Evolutionary conservation across 331 rosid genomes (phyloP).

Genomic region (Pyrus hybrid): DNA sequence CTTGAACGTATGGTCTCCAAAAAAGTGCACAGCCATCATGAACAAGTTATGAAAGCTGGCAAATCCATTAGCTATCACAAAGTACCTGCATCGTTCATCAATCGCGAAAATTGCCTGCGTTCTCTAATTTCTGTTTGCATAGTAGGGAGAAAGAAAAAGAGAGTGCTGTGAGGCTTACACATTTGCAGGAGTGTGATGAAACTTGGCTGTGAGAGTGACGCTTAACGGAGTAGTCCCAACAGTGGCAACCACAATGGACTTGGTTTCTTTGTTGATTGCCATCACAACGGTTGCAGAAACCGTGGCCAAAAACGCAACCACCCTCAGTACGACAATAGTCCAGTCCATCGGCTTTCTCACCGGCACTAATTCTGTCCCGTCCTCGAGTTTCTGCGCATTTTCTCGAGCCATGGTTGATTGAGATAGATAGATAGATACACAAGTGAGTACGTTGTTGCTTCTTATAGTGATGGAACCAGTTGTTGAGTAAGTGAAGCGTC

Average conservation of each 20-base stretch:
- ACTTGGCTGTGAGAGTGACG: conserved; percentile 54
- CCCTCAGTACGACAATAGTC: conserved; percentile 45
- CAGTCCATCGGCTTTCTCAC: conserved; percentile 22
- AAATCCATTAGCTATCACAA: conserved; percentile 63
- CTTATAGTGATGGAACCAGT: conserved; percentile 17
- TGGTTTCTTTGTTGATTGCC: conserved; percentile 68
- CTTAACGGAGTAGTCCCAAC: conserved; percentile 21
- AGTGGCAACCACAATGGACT: conserved; percentile 48
- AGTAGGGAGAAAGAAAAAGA: not conserved
- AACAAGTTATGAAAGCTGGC: conserved; percentile 71
- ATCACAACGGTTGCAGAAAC: conserved; percentile 69
- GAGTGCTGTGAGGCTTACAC: conserved; percentile 40
- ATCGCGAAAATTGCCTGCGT: not conserved
- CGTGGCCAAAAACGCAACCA: conserved; percentile 57
- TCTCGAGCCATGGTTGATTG: conserved; percentile 36
- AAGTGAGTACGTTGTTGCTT: not conserved
- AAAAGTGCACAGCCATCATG: conserved; percentile 45
- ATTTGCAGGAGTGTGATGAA: conserved; percentile 75
- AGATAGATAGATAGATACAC: not conserved
- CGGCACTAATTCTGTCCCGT: not conserved
- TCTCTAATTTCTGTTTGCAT: not conserved
- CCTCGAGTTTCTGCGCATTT: conserved; percentile 32
- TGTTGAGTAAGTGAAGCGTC: conserved; percentile 23
- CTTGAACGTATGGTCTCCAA: conserved; percentile 35
- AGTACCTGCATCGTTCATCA: conserved; percentile 45